These are phyloP conservation scores for Osmanthus fragrans DNA, from an alignment of 257 asterid species.

Conservation along the genomic window DNA sequence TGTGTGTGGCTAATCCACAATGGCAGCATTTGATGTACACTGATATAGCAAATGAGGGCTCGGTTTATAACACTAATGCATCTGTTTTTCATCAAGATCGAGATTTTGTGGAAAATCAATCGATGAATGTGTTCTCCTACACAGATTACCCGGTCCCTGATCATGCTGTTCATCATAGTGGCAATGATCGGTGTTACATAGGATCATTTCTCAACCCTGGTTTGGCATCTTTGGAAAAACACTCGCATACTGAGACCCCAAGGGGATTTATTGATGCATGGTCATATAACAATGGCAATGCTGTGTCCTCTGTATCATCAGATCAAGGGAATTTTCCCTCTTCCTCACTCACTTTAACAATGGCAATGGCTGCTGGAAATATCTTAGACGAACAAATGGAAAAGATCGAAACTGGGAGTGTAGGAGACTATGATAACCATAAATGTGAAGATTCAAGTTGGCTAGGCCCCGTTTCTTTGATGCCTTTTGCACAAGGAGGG, in stretches of 20 bases:
- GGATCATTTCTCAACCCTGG: constrained; percentile 27
- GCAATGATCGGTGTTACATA: not conserved
- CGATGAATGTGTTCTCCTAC: constrained; percentile 33
- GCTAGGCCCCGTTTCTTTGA: constrained; percentile 33
- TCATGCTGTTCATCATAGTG: not conserved
- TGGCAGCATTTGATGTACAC: constrained; percentile 49
- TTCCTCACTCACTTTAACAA: constrained; percentile 52
- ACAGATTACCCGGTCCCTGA: constrained; percentile 33
- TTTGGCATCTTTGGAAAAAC: constrained; percentile 13
- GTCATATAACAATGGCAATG: constrained; percentile 35
- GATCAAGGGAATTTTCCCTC: constrained; percentile 39
- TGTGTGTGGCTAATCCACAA: constrained; percentile 37
- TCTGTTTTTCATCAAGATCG: constrained; percentile 36
- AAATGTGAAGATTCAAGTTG: constrained; percentile 21
- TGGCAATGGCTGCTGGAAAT: constrained; percentile 55
- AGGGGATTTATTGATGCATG: constrained; percentile 55
- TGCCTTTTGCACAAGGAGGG: constrained; percentile 48
- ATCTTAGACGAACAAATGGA: constrained; percentile 41
- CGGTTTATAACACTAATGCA: constrained; percentile 27
- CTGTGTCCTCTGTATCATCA: constrained; percentile 25
- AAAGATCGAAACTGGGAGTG: constrained; percentile 14
- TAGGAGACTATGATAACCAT: constrained; percentile 11
- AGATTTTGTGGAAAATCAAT: constrained; percentile 37
- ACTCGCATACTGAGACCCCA: constrained; percentile 26
- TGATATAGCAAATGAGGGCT: constrained; percentile 25